Evolutionary conservation across 2,329 filamentous ascomycete genomes (phyloP).

Genomic region (Knufia petricola): DNA sequence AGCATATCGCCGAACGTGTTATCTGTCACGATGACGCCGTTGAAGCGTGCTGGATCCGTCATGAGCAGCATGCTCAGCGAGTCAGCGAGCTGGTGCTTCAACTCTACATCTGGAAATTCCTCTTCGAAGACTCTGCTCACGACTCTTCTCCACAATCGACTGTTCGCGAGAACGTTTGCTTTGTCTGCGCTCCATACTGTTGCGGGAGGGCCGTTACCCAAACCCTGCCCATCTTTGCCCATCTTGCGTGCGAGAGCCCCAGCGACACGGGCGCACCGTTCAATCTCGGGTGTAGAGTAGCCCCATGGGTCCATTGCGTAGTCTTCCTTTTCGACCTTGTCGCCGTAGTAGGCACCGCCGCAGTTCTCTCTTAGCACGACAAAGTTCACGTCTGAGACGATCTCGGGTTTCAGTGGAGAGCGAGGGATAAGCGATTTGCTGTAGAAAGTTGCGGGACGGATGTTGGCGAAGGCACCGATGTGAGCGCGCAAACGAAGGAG

Average conservation of each 20-base stretch:
- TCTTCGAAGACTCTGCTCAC: constrained; percentile 40
- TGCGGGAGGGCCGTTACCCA: constrained; percentile 18
- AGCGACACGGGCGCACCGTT: constrained; percentile 39
- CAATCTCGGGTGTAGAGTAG: constrained; percentile 38
- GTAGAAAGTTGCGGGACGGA: constrained; percentile 41
- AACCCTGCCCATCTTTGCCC: constrained; percentile 18
- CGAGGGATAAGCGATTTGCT: constrained; percentile 29
- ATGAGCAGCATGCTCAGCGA: constrained; percentile 99
- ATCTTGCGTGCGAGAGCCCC: constrained; percentile 35
- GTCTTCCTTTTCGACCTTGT: constrained; percentile 37
- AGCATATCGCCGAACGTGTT: constrained; percentile 99
- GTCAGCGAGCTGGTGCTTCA: constrained; percentile 95
- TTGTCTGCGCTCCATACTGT: constrained; percentile 44
- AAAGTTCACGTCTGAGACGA: constrained; percentile 64
- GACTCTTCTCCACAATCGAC: constrained; percentile 40
- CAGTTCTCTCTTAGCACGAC: constrained; percentile 43
- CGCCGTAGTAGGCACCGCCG: constrained; percentile 36
- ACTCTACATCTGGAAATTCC: constrained; percentile 91
- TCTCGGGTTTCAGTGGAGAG: constrained; percentile 38
- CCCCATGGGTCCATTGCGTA: constrained; percentile 41
- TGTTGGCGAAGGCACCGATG: constrained; percentile 39
- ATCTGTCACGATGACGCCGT: constrained; percentile 81
- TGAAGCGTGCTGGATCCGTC: constrained; percentile 89
- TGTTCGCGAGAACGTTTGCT: constrained; percentile 44
- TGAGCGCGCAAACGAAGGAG: constrained; percentile 21